Evolutionary conservation across 1,139 yeast species (phyloP), one percentile per base, ranked within the genome.

Genomic region (Meyerozyma carpophila): DNA sequence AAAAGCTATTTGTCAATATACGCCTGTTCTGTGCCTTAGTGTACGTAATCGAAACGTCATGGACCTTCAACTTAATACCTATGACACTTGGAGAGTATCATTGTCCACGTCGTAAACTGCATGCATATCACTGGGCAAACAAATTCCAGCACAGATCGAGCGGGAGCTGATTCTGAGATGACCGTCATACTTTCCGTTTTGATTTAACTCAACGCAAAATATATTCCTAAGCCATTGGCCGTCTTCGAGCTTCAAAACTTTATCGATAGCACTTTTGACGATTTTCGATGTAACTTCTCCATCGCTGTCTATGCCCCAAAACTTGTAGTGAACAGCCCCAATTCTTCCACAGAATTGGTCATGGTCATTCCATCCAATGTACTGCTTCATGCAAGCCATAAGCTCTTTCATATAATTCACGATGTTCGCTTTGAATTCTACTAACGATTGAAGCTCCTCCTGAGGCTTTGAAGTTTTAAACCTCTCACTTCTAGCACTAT

Each of bases 151-250:
- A 21, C 37, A 34, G 14, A 34, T 14, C 26, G 37, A 18, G 24
- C 13, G 25, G 24, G 37, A 20, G 8, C 37, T 34, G 26, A 34
- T 34, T 34, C 37, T 34, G 37, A 34, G 37, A 18, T 34, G 37
- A 11, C 37, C 37, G 8, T 21, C 37, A 20, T 34, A 34, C 26
- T 21, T 21, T 14, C 21, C 36, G 21, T 32, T 11, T 32, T 34
- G 10, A 34, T 18, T 20, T 8, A 34, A 32, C 9, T 9, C 7
- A 14, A 32, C 36, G 20, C 36, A 32, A 32, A 32, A 32, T 8
- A 6, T 13, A 5, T 32, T 7, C 10, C 20, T 20, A 5, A 32
- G 8, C 14, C 36, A 32, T 32, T 32, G 36, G 36, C 36, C 36
- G 10, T 32, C 36, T 13, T 32, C 36, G 8, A 32, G 36, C 20